These are phyloP conservation scores for Hyphodiscus sp. DNA, from an alignment of 2,329 filamentous ascomycete species.

Conservation along the genomic window DNA sequence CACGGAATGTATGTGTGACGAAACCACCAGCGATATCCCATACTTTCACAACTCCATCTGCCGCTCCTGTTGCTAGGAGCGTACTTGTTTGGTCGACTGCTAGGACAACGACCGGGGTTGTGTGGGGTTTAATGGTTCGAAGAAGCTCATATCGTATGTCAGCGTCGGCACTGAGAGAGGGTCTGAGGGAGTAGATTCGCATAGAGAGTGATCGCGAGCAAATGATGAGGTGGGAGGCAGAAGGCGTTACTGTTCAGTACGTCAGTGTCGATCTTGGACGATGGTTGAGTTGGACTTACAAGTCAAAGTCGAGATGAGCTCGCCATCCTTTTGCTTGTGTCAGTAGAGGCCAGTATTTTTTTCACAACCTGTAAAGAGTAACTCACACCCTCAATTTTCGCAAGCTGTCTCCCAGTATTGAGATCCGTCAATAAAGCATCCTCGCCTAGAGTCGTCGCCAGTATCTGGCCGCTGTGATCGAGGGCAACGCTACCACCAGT, in stretches of 20 bases:
- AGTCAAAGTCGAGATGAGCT: constrained; percentile 68
- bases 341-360: constrained; percentile 16
- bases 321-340: constrained; percentile 57
- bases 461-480: constrained; percentile 70
- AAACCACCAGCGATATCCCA: constrained; percentile 92
- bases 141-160: constrained; percentile 60
- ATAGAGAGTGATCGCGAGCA: constrained; percentile 95
- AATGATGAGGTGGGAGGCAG: constrained; percentile 78
- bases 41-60: constrained; percentile 90
- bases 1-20: constrained; percentile 90
- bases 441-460: constrained; percentile 87
- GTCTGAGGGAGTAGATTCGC: constrained; percentile 75
- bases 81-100: constrained; percentile 83
- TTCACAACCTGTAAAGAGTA: neutral
- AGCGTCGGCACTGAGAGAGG: constrained; percentile 47
- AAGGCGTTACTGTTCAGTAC: constrained; percentile 64
- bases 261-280: constrained; percentile 17
- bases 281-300: constrained; percentile 36
- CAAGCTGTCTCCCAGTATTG: constrained; percentile 73
- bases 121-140: constrained; percentile 82
- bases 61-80: constrained; percentile 83
- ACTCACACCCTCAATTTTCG: constrained; percentile 78
- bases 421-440: constrained; percentile 85
- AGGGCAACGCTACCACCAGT: constrained; percentile 84
- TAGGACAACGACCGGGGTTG: constrained; percentile 80